Conservation (phyloP, 495 filamentous ascomycete genomes). For the Extremus antarcticus region DNA sequence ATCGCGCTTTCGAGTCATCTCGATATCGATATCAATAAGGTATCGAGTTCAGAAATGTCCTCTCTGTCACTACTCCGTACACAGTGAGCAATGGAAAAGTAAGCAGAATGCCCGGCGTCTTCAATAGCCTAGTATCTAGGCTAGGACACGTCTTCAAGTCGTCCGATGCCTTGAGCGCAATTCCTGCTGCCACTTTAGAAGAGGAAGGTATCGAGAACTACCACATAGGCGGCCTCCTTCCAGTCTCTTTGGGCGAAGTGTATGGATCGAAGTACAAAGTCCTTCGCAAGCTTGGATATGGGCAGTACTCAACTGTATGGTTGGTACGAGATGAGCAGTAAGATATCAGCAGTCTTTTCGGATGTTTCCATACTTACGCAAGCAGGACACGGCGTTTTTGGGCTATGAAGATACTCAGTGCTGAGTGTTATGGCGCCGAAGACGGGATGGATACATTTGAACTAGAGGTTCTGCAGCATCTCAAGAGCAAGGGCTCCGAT, state of each 20-base stretch:
- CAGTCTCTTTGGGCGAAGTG: not conserved
- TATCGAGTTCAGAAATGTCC: no score
- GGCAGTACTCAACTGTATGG: constrained; percentile 7
- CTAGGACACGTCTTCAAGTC: no score
- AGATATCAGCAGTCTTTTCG: not conserved
- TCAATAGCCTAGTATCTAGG: no score
- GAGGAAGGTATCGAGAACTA: no score
- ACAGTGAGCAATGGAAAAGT: no score
- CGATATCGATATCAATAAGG: no score
- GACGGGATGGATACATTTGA: not conserved
- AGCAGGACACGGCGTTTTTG: not conserved
- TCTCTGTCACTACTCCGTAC: no score
- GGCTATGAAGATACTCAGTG: not conserved
- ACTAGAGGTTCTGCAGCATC: not conserved
- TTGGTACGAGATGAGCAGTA: not conserved
- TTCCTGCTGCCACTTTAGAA: no score
- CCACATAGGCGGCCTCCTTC: not conserved
- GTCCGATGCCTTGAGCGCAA: no score
- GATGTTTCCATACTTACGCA: not conserved
- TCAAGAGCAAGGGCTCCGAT: not conserved
- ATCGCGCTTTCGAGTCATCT: no score
- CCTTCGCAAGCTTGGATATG: constrained; percentile 5
- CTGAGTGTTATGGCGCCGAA: not conserved
- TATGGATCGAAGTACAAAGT: not conserved
- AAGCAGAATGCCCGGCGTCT: no score